Conservation (phyloP, 345 rosid species). For the Orychophragmus violaceus region DNA sequence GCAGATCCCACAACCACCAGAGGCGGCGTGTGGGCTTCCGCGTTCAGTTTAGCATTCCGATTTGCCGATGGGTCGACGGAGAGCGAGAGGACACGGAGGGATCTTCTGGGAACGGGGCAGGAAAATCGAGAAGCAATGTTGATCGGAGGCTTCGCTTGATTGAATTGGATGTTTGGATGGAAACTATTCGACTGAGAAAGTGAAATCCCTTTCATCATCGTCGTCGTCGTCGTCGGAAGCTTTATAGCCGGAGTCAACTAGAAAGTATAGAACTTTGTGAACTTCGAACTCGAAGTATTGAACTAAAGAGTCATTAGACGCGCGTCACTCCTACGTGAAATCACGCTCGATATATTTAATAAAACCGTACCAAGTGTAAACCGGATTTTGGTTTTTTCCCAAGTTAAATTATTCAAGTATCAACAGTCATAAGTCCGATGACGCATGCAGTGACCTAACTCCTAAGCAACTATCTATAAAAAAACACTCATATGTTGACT, state of each 20-base stretch:
- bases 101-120: neutral
- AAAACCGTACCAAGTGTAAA: neutral
- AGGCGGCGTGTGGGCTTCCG: slow-evolving; percentile 33
- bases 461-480: neutral
- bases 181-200: slow-evolving; percentile 29
- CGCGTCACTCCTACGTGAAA: neutral
- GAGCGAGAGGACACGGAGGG: slow-evolving; percentile 32
- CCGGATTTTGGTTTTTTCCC: neutral
- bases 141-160: slow-evolving; percentile 14
- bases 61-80: slow-evolving; percentile 26
- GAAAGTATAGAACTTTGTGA: neutral
- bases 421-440: neutral
- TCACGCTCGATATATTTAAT: neutral
- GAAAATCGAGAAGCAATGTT: slow-evolving; percentile 7
- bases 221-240: neutral
- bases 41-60: slow-evolving; percentile 15
- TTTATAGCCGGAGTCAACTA: neutral
- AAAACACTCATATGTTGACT: neutral
- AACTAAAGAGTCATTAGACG: neutral
- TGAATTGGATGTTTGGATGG: slow-evolving; percentile 7
- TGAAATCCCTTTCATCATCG: slow-evolving; percentile 33
- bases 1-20: slow-evolving; percentile 89
- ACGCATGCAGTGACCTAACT: slow-evolving; percentile 13
- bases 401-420: too few relatives aligned
- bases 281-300: neutral